Conservation (phyloP, 306 rosid species). For the Hippophae gyantsensis region DNA sequence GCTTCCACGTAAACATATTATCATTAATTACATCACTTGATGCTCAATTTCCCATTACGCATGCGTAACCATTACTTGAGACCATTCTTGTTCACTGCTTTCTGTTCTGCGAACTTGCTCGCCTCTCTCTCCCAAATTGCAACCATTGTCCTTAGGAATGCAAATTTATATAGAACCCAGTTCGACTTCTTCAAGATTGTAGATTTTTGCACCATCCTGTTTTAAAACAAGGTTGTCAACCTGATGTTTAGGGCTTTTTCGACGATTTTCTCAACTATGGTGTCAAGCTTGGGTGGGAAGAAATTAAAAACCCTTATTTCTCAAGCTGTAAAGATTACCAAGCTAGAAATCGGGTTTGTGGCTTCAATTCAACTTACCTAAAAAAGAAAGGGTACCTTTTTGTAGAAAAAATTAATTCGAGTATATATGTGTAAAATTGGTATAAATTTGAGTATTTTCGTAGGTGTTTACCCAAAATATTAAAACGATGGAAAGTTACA, state of each 20-base stretch:
- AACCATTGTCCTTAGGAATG: conserved; percentile 71
- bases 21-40: no score
- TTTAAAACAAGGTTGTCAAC: conserved; percentile 39
- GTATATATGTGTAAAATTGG: no score
- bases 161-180: conserved; percentile 51
- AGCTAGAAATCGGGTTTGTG: conserved; percentile 44
- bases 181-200: conserved; percentile 37
- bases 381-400: neutral
- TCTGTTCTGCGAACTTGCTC: conserved; percentile 51
- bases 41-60: no score
- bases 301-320: conserved; percentile 51
- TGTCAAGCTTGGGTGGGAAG: conserved; percentile 68
- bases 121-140: conserved; percentile 51
- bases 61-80: no score
- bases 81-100: conserved; percentile 44
- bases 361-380: conserved; percentile 59
- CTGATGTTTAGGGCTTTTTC: conserved; percentile 51
- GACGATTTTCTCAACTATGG: conserved; percentile 33
- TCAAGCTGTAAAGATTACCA: conserved; percentile 39
- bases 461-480: no score
- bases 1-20: no score
- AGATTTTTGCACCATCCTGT: conserved; percentile 32
- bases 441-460: no score
- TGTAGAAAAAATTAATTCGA: no score
- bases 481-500: no score